Base-by-base conservation (phyloP, 1,284 basidiomycete genomes). In the Leccinum variabile region DNA sequence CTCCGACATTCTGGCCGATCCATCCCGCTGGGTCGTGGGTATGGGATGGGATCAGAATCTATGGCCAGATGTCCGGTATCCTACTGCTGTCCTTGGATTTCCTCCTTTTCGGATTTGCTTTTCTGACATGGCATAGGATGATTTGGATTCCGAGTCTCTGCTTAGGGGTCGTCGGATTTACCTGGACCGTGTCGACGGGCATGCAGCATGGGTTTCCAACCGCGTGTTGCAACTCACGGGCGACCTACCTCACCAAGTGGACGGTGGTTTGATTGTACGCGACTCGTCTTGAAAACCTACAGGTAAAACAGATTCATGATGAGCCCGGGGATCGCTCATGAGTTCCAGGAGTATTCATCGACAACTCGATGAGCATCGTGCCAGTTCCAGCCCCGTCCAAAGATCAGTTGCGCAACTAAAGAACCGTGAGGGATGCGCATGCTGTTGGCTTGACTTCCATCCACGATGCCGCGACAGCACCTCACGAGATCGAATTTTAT, bases 31-130 rank as follows among this genome's bases (percentile, higher is more conserved):
- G 93, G 85, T 97, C 59, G 80, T 89, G 68, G 95, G 94, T 3
- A 85, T 91, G 79, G 95, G 95, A 5, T 98, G 95, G 95, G 93
- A 98, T 72, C 95, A 98, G 75, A 97, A 91, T 5, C 80, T 83
- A 62, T 91, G 89, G 89, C 67, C 82, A 1, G 84, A 80, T 18
- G 77, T 82, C 30, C 75, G 81, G 32, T 96, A 95, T 70, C 95
- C 95, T 1, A 90, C 84, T 28, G 90, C 92, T 5, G 94, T 94
- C 67, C 57, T 86, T 74, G 1, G 22, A 46, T 22, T 13, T 52
- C 13, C 4, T 11, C 52, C 30, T 59, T 11, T 14, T 61, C 9
- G 35, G 35, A 37, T 0, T 14, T 37, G 22, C 14, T 3, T 54
- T 14, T 37, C 50, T 56, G 3, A 61, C 44, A 11, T 10, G 32